phyloP scores from a whole-genome alignment of 345 rosid genomes.

The Sapria himalayana region DNA sequence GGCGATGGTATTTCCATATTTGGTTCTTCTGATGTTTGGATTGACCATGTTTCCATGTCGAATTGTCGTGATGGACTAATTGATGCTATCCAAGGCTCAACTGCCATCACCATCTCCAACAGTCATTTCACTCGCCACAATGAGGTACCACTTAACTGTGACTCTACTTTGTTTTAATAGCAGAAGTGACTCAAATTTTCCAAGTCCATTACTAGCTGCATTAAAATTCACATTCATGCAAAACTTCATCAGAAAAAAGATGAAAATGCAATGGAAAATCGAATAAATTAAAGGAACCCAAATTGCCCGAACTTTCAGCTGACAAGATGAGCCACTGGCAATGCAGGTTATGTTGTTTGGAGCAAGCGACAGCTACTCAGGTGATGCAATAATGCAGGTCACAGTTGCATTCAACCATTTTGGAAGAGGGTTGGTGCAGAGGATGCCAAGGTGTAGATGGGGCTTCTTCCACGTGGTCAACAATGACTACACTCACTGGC shows the following conservation, averaged over 20 bases:
- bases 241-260: too few relatives aligned
- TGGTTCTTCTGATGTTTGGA: conserved; percentile 45
- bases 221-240: too few relatives aligned
- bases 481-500: conserved; percentile 67
- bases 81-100: conserved; percentile 50
- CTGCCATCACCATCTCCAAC: conserved; percentile 66
- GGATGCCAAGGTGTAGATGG: conserved; percentile 51
- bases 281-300: too few relatives aligned
- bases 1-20: conserved; percentile 66
- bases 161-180: too few relatives aligned
- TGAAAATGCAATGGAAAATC: too few relatives aligned
- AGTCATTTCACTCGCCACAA: conserved; percentile 58
- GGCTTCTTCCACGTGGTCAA: conserved; percentile 52
- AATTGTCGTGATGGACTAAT: conserved; percentile 45
- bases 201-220: too few relatives aligned
- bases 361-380: conserved; percentile 16
- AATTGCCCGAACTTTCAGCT: too few relatives aligned
- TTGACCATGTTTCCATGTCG: conserved; percentile 63
- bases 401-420: conserved; percentile 67
- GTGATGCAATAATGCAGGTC: conserved; percentile 38
- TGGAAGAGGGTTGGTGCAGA: conserved; percentile 43
- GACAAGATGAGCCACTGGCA: background rate
- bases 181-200: too few relatives aligned
- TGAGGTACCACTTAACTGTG: conserved; percentile 17
- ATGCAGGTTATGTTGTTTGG: conserved; percentile 57